Percentiles rank a stretch among this genome's conserved stretches.
These are phyloP conservation scores for Capsicum chinense DNA, from an alignment of 257 asterid species.

Conservation along the genomic window DNA sequence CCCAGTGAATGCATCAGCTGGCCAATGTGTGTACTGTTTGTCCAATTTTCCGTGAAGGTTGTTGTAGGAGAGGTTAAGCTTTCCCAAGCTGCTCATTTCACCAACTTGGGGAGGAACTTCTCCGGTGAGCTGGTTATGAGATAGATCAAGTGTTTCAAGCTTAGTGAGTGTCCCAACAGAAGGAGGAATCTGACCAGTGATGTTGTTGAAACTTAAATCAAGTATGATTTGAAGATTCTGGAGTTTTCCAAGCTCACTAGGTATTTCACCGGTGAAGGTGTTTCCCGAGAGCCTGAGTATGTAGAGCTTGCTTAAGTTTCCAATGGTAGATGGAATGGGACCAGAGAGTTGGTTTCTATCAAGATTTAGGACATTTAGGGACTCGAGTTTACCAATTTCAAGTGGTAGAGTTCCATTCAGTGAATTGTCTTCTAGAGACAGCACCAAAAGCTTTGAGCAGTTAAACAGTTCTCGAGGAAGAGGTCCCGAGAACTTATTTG, in stretches of 20 bases:
- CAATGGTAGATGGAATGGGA: conserved; percentile 68
- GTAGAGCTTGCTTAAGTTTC: conserved; percentile 66
- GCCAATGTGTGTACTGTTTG: conserved; percentile 72
- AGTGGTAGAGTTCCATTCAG: conserved; percentile 68
- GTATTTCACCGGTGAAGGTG: conserved; percentile 73
- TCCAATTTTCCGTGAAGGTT: conserved; percentile 68
- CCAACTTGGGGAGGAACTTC: conserved; percentile 72
- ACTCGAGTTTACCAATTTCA: conserved; percentile 61
- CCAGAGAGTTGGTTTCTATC: conserved; percentile 71
- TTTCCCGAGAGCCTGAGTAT: conserved; percentile 71
- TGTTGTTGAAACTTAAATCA: conserved; percentile 78
- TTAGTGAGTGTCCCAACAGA: conserved; percentile 63
- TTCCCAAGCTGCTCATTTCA: conserved; percentile 81
- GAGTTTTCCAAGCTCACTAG: conserved; percentile 68
- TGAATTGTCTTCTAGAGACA: conserved; percentile 61
- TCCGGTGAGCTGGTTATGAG: conserved; percentile 71
- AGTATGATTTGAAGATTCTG: conserved; percentile 77
- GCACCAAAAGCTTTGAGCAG: conserved; percentile 66
- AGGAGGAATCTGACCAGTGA: conserved; percentile 66
- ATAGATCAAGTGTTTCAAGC: conserved; percentile 82
- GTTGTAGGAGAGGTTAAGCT: conserved; percentile 79
- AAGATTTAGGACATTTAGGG: conserved; percentile 79
- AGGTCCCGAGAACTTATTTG: conserved; percentile 61
- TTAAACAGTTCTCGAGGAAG: conserved; percentile 71
- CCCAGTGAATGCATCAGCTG: conserved; percentile 67